Base-by-base conservation (phyloP, 2,329 filamentous ascomycete genomes). In the Xylaria sp. region DNA sequence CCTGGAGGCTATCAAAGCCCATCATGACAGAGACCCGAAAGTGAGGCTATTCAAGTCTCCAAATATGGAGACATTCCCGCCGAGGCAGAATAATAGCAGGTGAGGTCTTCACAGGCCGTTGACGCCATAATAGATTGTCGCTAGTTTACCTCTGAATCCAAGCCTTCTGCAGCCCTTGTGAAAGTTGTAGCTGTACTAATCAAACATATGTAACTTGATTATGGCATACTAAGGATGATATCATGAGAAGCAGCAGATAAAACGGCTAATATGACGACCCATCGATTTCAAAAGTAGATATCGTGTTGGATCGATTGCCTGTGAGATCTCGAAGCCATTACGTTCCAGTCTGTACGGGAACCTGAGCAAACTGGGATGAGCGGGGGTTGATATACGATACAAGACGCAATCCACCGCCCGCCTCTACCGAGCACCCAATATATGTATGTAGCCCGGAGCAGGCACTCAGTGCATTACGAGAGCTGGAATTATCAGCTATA, bases 331-430 rank as follows among this genome's bases (percentile, higher is more conserved):
- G 43, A 29, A 47, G 43, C 43, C 27, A 47, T 47, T 47, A 47
- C 23, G 23, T 13, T 47, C 43, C 43, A 47, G 43, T 47, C 23
- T 47, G 23, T 47, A 47, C 43, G 27, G 43, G 43, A 47, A 47
- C 43, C 25, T 47, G 43, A 47, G 43, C 43, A 31, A 47, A 47
- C 43, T 47, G 43, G 43, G 43, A 47, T 47, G 43, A 47, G 43
- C 43, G 51, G 35, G 52, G 52, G 25, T 54, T 54, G 37, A 54
- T 21, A 46, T 54, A 54, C 21, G 52, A 54, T 35, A 54, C 40
- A 17, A 54, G 15, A 23, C 52, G 37, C 37, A 54, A 31, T 31
- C 17, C 25, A 35, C 38, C 38, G 38, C 27, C 52, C 25, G 25
- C 25, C 29, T 54, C 52, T 29, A 54, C n/a, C 37, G 52, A 54